A percentile compares a stretch with the other conserved stretches of the same genome.
These are phyloP conservation scores for Prunus dulcis DNA, from an alignment of 306 rosid species.

Conservation along the genomic window DNA sequence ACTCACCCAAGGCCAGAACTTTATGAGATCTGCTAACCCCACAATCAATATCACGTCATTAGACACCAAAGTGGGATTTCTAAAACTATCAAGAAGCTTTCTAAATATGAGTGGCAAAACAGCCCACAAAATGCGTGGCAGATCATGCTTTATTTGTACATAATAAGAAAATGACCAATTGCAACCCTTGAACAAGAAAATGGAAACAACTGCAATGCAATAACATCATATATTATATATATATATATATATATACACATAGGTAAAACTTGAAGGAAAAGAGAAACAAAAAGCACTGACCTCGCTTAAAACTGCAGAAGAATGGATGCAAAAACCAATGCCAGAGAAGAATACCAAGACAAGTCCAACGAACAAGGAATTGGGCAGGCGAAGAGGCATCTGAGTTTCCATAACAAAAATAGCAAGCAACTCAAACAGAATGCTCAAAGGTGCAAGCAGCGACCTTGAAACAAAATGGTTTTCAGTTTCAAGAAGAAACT, in stretches of 20 bases:
- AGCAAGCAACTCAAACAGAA: conserved; percentile 17
- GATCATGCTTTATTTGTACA: neutral
- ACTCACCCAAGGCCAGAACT: neutral
- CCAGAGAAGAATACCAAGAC: conserved; percentile 24
- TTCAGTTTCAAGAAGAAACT: no score
- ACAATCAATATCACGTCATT: neutral
- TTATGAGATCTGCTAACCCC: neutral
- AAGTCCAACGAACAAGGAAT: conserved; percentile 34
- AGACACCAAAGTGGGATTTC: neutral
- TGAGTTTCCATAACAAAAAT: conserved; percentile 21
- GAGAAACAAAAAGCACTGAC: conserved; percentile 31
- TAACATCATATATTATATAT: neutral
- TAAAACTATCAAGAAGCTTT: neutral
- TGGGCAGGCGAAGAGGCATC: conserved; percentile 20
- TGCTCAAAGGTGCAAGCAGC: no score
- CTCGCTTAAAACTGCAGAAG: conserved; percentile 41
- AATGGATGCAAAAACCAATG: conserved; percentile 34
- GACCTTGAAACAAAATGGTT: conserved; percentile 5
- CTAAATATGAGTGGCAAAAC: neutral
- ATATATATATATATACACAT: no score
- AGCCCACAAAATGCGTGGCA: neutral
- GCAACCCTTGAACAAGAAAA: no score
- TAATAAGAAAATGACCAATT: no score
- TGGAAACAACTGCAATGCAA: neutral
- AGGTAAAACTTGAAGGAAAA: neutral